phyloP scores from a whole-genome alignment of 345 rosid species.

The Moringa oleifera region DNA sequence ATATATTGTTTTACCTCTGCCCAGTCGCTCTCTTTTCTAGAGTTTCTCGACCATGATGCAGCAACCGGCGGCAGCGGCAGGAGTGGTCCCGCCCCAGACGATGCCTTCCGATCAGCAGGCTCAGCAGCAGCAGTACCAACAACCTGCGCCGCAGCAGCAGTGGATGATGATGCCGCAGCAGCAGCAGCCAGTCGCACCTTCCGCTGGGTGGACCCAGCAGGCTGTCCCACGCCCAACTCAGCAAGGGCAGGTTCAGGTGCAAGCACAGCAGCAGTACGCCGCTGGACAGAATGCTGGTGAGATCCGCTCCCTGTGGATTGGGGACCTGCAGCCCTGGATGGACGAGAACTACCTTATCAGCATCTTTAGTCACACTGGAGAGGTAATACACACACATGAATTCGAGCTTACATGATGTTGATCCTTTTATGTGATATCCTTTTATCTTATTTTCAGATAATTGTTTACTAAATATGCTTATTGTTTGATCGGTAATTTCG shows the following conservation, averaged over 20 bases:
- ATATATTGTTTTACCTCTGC: too few species aligned
- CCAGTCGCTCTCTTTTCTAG: not conserved
- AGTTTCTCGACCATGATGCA: conserved; percentile 58
- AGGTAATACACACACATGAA: conserved; percentile 54
- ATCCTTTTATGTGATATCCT: too few species aligned
- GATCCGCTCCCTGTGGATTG: conserved; percentile 89
- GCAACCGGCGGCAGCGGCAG: conserved; percentile 47
- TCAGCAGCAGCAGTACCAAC: conserved; percentile 21
- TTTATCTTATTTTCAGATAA: too few species aligned
- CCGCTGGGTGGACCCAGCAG: conserved; percentile 71
- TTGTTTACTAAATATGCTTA: too few species aligned
- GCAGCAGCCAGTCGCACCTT: conserved; percentile 69
- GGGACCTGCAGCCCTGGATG: conserved; percentile 92
- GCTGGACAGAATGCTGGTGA: conserved; percentile 32
- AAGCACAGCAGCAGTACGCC: conserved; percentile 32
- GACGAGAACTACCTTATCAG: conserved; percentile 69
- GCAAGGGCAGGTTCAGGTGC: conserved; percentile 24
- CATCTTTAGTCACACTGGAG: conserved; percentile 53
- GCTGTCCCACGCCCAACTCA: conserved; percentile 50
- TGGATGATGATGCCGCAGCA: conserved; percentile 56
- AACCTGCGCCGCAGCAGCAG: conserved; percentile 35
- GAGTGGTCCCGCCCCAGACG: conserved; percentile 28
- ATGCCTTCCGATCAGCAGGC: conserved; percentile 31
- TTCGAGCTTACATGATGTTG: too few species aligned
- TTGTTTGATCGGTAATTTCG: too few species aligned